A percentile compares a stretch with the other conserved stretches of the same genome.
Conservation (phyloP, 495 filamentous ascomycete species). For the Aspergillus olivimuriae region DNA sequence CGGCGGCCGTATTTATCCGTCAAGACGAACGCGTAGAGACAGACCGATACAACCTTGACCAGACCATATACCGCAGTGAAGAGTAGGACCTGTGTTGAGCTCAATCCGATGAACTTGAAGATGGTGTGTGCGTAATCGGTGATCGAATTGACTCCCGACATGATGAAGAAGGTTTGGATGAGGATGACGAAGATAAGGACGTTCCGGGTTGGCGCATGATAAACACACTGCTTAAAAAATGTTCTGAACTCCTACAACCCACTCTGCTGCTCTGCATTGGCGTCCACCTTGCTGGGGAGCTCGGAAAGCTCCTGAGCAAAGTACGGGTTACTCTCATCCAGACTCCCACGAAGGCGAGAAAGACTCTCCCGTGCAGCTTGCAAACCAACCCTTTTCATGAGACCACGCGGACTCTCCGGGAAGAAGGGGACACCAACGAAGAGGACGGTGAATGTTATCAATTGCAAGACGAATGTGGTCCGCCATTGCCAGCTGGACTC, state of each 20-base stretch:
- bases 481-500: constrained; percentile 63
- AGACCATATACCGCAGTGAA: constrained; percentile 20
- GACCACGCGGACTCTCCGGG: constrained; percentile 70
- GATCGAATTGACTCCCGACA: constrained; percentile 64
- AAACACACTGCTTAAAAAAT: constrained; percentile 11
- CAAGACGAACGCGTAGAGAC: constrained; percentile 18
- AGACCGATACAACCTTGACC: constrained; percentile 17
- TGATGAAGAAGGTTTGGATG: constrained; percentile 60
- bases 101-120: constrained; percentile 58
- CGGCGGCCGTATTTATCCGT: constrained; percentile 19
- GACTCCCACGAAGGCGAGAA: constrained; percentile 50
- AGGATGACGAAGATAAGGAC: constrained; percentile 53
- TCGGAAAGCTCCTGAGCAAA: constrained; percentile 70
- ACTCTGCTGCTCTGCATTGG: constrained; percentile 34
- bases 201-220: constrained; percentile 49
- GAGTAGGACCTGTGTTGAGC: constrained; percentile 26
- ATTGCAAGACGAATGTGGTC: constrained; percentile 51
- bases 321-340: constrained; percentile 51
- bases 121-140: constrained; percentile 65
- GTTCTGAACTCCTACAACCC: constrained; percentile 7
- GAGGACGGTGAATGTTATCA: constrained; percentile 51
- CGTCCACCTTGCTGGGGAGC: constrained; percentile 62
- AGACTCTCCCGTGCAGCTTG: constrained; percentile 57
- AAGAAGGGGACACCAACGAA: constrained; percentile 62
- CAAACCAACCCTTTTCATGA: constrained; percentile 58